These are phyloP conservation scores for Pycnococcus provasolii DNA, from an alignment of 139 green algal species.

Conservation along the genomic window DNA sequence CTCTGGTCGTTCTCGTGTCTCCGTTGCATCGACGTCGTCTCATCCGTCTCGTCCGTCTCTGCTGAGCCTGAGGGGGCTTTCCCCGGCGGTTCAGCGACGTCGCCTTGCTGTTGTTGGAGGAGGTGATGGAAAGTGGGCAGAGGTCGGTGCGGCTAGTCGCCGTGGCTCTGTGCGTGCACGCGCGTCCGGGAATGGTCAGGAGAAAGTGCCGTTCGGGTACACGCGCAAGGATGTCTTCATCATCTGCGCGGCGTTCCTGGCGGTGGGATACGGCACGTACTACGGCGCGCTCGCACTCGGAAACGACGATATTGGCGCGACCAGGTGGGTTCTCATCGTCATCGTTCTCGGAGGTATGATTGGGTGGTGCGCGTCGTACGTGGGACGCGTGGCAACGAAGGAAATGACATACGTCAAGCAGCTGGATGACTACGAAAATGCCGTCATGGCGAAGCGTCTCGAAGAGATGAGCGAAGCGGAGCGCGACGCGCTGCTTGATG, in stretches of 20 bases:
- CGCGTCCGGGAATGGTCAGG: neutral
- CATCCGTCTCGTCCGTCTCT: too few relatives aligned
- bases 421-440: conserved; percentile 93
- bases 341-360: conserved; percentile 77
- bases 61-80: too few relatives aligned
- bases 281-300: conserved; percentile 57
- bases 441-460: conserved; percentile 90
- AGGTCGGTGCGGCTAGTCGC: neutral
- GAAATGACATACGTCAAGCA: conserved; percentile 99
- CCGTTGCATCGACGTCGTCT: too few relatives aligned
- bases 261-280: conserved; percentile 62
- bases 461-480: conserved; percentile 85
- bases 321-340: conserved; percentile 31
- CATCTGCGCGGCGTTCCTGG: conserved; percentile 65
- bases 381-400: conserved; percentile 93
- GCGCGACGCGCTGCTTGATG: conserved; percentile 41
- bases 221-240: conserved; percentile 77
- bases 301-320: conserved; percentile 9
- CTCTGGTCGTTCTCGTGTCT: too few relatives aligned
- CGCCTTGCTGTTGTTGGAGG: too few relatives aligned
- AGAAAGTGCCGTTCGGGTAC: conserved; percentile 63
- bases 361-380: conserved; percentile 74
- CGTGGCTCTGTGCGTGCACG: neutral
- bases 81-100: too few relatives aligned
- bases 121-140: too few relatives aligned